phyloP scores from a whole-genome alignment of 2,329 filamentous ascomycete species.

The Colletotrichum costaricense region DNA sequence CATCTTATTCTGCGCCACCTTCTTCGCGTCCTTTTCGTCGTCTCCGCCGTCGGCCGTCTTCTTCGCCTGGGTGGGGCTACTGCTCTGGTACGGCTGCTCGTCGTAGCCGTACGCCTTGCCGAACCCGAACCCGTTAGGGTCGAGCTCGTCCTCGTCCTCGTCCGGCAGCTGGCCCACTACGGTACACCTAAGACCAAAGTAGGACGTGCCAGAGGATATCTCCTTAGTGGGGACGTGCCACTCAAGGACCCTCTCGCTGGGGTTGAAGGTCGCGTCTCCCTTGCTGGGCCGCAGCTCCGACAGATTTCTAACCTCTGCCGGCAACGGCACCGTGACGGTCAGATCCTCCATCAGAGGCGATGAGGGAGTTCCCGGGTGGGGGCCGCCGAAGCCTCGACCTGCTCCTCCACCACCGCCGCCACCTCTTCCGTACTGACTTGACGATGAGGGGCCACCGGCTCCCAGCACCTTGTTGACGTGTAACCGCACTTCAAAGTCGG shows the following conservation, averaged over 20 bases:
- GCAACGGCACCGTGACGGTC: constrained; percentile 81
- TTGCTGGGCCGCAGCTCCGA: constrained; percentile 83
- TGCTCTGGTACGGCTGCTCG: constrained; percentile 67
- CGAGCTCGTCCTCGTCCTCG: constrained; percentile 60
- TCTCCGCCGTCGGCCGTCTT: constrained; percentile 44
- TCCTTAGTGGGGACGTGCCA: constrained; percentile 88
- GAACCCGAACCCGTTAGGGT: constrained; percentile 64
- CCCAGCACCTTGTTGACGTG: constrained; percentile 73
- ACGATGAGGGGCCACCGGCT: constrained; percentile 49
- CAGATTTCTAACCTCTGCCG: constrained; percentile 82
- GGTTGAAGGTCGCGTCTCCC: constrained; percentile 86
- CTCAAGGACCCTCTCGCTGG: constrained; percentile 78
- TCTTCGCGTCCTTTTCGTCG: constrained; percentile 65
- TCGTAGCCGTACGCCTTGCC: constrained; percentile 63
- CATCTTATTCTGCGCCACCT: constrained; percentile 75
- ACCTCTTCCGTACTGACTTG: constrained; percentile 53
- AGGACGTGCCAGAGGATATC: constrained; percentile 72
- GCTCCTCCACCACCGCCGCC: constrained; percentile 49
- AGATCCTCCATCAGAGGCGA: constrained; percentile 80
- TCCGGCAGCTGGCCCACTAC: constrained; percentile 74
- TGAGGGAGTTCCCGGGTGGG: constrained; percentile 64
- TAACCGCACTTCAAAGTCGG: constrained; percentile 90
- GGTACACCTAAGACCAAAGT: constrained; percentile 82
- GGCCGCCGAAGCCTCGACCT: constrained; percentile 56
- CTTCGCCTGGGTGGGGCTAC: constrained; percentile 46